Evolutionary conservation across 768 basidiomycete genomes (phyloP), one percentile per base, ranked within the genome.

Genomic region (Collybia sordida): DNA sequence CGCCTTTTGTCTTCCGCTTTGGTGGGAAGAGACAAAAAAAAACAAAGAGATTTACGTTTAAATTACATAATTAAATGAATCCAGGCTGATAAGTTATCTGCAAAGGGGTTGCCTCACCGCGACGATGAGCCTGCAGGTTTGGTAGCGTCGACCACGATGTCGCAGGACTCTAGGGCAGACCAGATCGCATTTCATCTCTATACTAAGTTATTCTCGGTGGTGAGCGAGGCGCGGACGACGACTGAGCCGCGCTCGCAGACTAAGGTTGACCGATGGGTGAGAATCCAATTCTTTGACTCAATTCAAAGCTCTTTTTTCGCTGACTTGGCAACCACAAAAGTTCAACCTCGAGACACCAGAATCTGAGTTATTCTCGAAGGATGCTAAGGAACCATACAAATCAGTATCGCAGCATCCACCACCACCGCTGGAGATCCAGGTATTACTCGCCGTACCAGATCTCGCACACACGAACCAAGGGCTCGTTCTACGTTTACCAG

Each of bases 171-270:
- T 45, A 90, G 83, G 75, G 86, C 89, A 57, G 89, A 93, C 77
- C 88, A 90, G 77, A 92, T 93, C 60, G 86, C 87, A 42, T 84
- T 85, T 67, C 83, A 85, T 65, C 83, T 90, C 68, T 91, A 89
- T 71, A 82, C 85, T 44, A 93, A 93, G 73, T 82, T 92, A 46
- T 82, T 81, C 64, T 83, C 86, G 61, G 79, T 89, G 58, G 76
- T 93, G 56, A 78, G 83, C 65, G 74, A 88, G 63, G 86, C 89
- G 12, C 75, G 90, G 52, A 74, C 83, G n/a, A 86, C 86, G 37
- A 65, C 67, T 44, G 81, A 79, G 56, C 53, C 65, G 1, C 66
- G 57, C 50, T 55, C 59, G 25, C 71, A 67, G 53, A 66, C 71
- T 34, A 89, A 80, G 72, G 68, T 79, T 39, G 90, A 93, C 64